Base-by-base conservation (phyloP, 257 asterid genomes). In the Lavandula angustifolia region DNA sequence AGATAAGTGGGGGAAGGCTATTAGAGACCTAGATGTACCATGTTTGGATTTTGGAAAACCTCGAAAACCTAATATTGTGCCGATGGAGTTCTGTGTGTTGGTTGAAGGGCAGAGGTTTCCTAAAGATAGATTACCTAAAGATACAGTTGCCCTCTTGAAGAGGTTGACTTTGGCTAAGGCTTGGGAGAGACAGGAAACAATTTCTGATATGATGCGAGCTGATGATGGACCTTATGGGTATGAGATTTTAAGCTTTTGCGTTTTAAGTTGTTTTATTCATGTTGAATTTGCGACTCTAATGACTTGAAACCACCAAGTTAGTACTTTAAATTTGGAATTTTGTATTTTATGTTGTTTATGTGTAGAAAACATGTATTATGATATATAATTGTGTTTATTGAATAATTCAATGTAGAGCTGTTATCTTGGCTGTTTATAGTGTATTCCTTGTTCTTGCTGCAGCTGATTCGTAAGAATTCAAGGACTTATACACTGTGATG, bases 191-290 rank as follows among this genome's bases (percentile, higher is more conserved):
- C 79, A 35, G 77, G 7, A 13, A 6, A 13, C 69, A 0, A 87
- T 89, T 38, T 18, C 42, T 67, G 75, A 67, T 12, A 83, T 87
- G 89, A 81, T 87, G 72, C 69, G 31, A 18, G 84, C 83, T 40
- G 53, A 22, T 8, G 89, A 87, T 78, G 97, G 94, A 52, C 91
- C 89, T 9, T 67, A 67, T 14, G 91, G 96, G 95, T 89, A 85
- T 10, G 91, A 74, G 3, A 55, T 40, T 18, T 29, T 34, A 8
- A 31, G 13, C 11, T 16, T 13, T 42, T 35, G 17, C 27, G 5
- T 11, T 5, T 34, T 64, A 12, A 17, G 42, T 17, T 35, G 16
- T 11, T 38, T 37, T 3, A 0, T 1, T 44, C 16, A n/a, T 27
- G 16, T 43, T 8, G 48, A 47, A 54, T 66, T 9, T 6, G 14